Evolutionary conservation across 257 asterid species (phyloP).

Genomic region (Solanum chiquidenum): DNA sequence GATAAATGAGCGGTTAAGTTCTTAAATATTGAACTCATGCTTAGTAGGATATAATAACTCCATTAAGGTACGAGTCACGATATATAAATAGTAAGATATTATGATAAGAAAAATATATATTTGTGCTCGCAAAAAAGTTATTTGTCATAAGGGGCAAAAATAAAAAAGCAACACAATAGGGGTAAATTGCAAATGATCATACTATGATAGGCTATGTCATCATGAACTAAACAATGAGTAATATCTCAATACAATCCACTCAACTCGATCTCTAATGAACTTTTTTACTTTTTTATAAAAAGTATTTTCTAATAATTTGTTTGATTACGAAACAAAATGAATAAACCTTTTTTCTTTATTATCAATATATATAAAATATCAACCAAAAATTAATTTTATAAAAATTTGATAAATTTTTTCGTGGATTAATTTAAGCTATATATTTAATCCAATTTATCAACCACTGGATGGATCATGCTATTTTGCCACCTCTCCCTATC

Average conservation of each 20-base stretch:
- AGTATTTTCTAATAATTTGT: background rate
- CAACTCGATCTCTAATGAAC: background rate
- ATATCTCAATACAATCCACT: background rate
- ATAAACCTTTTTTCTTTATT: background rate
- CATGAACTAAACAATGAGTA: background rate
- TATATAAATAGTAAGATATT: too few species aligned
- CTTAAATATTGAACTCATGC: background rate
- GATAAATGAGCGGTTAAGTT: background rate
- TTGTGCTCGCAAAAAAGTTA: background rate
- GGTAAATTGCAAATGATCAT: background rate
- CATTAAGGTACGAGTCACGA: fast-evolving
- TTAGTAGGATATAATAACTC: fast-evolving
- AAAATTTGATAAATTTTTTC: background rate
- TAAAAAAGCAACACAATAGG: too few species aligned
- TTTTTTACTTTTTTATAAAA: background rate
- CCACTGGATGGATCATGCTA: background rate
- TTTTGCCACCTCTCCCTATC: background rate
- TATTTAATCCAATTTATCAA: background rate
- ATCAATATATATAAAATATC: background rate
- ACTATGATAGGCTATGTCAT: background rate
- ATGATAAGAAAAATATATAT: too few species aligned
- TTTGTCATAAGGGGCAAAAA: background rate
- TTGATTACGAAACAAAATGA: background rate
- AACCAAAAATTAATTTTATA: background rate
- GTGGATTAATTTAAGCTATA: background rate